These are phyloP conservation scores for Amphichorda felina DNA, from an alignment of 2,329 filamentous ascomycete genomes.

Conservation along the genomic window DNA sequence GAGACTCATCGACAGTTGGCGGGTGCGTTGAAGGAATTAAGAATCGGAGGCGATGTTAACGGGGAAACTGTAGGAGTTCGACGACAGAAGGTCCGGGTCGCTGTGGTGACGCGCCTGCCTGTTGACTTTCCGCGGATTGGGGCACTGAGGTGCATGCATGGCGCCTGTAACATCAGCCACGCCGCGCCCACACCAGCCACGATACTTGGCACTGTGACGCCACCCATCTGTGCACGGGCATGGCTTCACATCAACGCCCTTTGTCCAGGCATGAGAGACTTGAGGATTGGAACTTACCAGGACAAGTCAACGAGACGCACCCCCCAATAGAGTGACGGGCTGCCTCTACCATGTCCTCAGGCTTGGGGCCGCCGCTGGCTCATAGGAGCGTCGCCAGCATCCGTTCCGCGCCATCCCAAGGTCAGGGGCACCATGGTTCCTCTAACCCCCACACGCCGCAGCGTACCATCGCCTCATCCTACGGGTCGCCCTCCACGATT, in stretches of 20 bases:
- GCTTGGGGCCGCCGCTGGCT: slow-evolving; percentile 30
- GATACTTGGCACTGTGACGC: too few species aligned
- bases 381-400: slow-evolving; percentile 50
- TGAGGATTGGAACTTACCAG: too few species aligned
- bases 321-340: too few species aligned
- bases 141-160: too few species aligned
- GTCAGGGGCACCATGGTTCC: slow-evolving; percentile 9
- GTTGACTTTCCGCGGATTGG: not conserved
- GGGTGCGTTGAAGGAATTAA: not conserved
- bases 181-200: too few species aligned
- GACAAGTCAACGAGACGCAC: too few species aligned
- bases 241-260: too few species aligned
- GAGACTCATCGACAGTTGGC: too few species aligned
- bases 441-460: slow-evolving; percentile 50
- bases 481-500: slow-evolving; percentile 48
- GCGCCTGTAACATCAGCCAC: too few species aligned
- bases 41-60: not conserved
- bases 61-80: not conserved
- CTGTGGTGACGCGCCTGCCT: not conserved
- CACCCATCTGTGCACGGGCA: too few species aligned
- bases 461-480: slow-evolving; percentile 38
- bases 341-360: slow-evolving; percentile 39
- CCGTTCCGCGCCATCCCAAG: slow-evolving; percentile 24
- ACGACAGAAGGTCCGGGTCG: not conserved
- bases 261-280: too few species aligned